Base-by-base conservation (phyloP, 768 basidiomycete genomes). In the Trametes cingulata region DNA sequence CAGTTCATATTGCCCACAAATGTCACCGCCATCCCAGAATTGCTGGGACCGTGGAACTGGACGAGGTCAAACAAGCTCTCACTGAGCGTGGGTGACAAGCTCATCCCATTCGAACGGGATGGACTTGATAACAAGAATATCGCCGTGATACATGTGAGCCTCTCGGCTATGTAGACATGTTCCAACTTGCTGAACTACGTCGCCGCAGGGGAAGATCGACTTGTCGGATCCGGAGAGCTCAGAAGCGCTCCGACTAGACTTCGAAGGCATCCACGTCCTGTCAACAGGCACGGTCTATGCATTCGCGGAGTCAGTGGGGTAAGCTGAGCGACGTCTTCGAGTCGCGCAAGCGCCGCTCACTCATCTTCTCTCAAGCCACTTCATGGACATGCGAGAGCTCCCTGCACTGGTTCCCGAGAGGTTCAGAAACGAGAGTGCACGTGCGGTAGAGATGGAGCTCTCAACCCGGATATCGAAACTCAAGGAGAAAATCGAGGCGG, bases 271-370 rank as follows among this genome's bases (percentile, higher is more conserved):
- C 22, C 91, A 93, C 71, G 86, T 91, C 68, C 65, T 89, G 12
- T 71, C 78, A 24, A 88, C 88, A 56, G 91, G 91, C 0, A 81
- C 88, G 0, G 81, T 94, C n/a, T 90, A 86, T 67, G 91, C 88
- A 1, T 78, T 90, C 50, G 88, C 86, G 17, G 81, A 84, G 63
- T 81, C 85, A 4, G 67, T 70, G 17, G 86, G 85, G 91, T 91
- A 62, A 63, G 79, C 63, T 20, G 9, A 7, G 48, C 40, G 57
- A 57, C 40, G 45, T 59, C 14, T 58, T 57, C 22, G 13, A 29
- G 35, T 29, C 8, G 35, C 14, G 2, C 4, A 35, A 6, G 4
- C n/a, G 7, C 4, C 20, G 14, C 29, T 52, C 3, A 52, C 25
- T 19, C 19, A 17, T 8, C 17, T 14, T 9, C 27, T 13, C 19